phyloP scores from a whole-genome alignment of 108 stramenopile species.

The Stephanodiscus minutulus region DNA sequence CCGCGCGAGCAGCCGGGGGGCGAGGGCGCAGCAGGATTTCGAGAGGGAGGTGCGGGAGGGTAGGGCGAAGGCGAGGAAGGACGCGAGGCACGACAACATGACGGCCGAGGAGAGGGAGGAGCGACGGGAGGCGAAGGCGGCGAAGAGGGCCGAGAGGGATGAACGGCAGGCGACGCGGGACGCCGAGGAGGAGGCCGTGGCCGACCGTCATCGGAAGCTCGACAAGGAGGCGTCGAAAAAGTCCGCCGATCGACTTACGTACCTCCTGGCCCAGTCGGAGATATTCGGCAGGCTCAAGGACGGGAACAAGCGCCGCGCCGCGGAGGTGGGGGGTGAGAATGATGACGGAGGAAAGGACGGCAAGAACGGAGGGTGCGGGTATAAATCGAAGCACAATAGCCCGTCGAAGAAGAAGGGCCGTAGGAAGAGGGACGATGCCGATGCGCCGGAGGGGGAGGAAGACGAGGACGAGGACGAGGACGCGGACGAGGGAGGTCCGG shows the following conservation, averaged over 20 bases:
- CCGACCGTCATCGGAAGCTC: slow-evolving; percentile 65
- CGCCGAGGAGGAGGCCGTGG: slow-evolving; percentile 64
- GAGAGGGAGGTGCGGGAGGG: slow-evolving; percentile 53
- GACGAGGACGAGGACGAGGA: slow-evolving; percentile 64
- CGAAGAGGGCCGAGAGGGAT: slow-evolving; percentile 59
- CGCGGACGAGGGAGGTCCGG: slow-evolving; percentile 67
- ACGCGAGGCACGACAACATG: slow-evolving; percentile 8
- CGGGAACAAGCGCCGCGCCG: slow-evolving; percentile 48
- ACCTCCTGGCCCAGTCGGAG: slow-evolving; percentile 91
- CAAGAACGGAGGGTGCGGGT: slow-evolving; percentile 25
- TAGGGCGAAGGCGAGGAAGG: background rate
- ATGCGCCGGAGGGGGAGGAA: slow-evolving; percentile 50
- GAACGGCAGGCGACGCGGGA: slow-evolving; percentile 63
- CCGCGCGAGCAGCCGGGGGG: slow-evolving; percentile 50
- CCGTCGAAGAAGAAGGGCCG: slow-evolving; percentile 33
- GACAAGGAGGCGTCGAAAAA: slow-evolving; percentile 78
- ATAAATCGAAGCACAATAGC: slow-evolving; percentile 27
- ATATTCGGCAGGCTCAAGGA: slow-evolving; percentile 91
- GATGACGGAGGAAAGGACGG: slow-evolving; percentile 62
- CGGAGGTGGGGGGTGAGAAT: slow-evolving; percentile 49
- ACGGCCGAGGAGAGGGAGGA: slow-evolving; percentile 42
- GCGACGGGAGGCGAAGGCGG: slow-evolving; percentile 44
- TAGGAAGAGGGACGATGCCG: slow-evolving; percentile 15
- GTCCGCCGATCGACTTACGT: slow-evolving; percentile 85
- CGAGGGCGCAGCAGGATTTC: slow-evolving; percentile 53